A percentile compares a stretch with the other conserved stretches of the same genome.
Conservation (phyloP, 768 basidiomycete genomes). For the Paxillus involutus region DNA sequence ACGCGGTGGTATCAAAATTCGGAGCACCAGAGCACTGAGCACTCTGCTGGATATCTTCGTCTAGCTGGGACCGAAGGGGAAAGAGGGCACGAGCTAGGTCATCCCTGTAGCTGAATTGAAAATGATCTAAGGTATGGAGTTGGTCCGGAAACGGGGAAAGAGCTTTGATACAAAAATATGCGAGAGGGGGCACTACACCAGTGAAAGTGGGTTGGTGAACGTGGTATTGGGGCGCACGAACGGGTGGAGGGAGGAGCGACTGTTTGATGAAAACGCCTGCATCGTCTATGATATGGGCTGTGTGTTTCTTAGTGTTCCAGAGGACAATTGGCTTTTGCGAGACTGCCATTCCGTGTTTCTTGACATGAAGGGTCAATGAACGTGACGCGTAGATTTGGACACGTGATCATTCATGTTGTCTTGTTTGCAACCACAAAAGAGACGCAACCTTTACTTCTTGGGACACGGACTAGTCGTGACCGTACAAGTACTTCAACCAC, state of each 20-base stretch:
- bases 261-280: constrained; percentile 16
- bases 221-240: not conserved
- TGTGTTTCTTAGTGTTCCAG: constrained; percentile 5
- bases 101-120: constrained; percentile 38
- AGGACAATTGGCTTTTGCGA: constrained; percentile 8
- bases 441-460: no score
- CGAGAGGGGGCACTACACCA: constrained; percentile 47
- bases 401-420: not conserved
- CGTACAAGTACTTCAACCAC: no score
- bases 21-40: not conserved
- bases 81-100: constrained; percentile 43
- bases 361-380: not conserved
- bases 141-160: constrained; percentile 48
- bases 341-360: not conserved
- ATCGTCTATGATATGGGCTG: constrained; percentile 14
- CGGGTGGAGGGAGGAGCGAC: constrained; percentile 9
- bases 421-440: not conserved
- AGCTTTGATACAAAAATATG: constrained; percentile 47
- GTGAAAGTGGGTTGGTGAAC: not conserved
- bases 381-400: constrained; percentile 4
- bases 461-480: no score
- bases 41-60: constrained; percentile 4
- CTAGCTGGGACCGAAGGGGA: constrained; percentile 23
- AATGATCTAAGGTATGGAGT: constrained; percentile 34
- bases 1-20: constrained; percentile 16